Percentiles rank a stretch among this genome's conserved stretches.
Evolutionary conservation across 1,284 basidiomycete genomes (phyloP).

Genomic region (Ustilago bromivora): DNA sequence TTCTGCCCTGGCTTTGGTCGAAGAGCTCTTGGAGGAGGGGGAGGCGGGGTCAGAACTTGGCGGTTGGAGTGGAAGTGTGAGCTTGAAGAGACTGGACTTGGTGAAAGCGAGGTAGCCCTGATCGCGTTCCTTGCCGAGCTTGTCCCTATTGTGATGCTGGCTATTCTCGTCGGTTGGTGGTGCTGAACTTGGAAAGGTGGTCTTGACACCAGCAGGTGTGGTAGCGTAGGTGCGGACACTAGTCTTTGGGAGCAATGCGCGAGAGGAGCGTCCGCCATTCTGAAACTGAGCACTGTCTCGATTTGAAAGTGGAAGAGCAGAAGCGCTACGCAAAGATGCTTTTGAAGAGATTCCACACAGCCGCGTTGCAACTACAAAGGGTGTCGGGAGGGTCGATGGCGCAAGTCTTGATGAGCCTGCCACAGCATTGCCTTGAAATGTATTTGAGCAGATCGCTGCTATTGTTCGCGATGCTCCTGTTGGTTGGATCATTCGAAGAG

Average conservation of each 20-base stretch:
- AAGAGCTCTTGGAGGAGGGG: slow-evolving; percentile 38
- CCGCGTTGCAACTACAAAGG: not conserved
- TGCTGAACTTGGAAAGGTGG: slow-evolving; percentile 48
- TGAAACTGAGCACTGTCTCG: not conserved
- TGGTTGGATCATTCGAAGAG: slow-evolving; percentile 22
- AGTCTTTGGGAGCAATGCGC: too few species aligned
- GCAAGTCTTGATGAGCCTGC: slow-evolving; percentile 6
- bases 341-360: not conserved
- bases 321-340: not conserved
- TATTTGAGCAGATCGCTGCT: not conserved
- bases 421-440: not conserved
- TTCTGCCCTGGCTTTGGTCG: slow-evolving; percentile 27
- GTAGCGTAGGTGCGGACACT: slow-evolving; percentile 30
- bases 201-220: slow-evolving; percentile 47
- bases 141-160: slow-evolving; percentile 21
- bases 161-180: slow-evolving; percentile 43
- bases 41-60: slow-evolving; percentile 38
- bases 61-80: slow-evolving; percentile 49
- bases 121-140: slow-evolving; percentile 31
- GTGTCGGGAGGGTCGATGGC: not conserved
- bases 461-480: not conserved
- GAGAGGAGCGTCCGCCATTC: not conserved
- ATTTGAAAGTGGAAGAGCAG: not conserved
- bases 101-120: slow-evolving; percentile 62
- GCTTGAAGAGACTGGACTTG: slow-evolving; percentile 63